These are phyloP conservation scores for Pelargonium fulgidum DNA, from an alignment of 441 rosid species.

Conservation along the genomic window DNA sequence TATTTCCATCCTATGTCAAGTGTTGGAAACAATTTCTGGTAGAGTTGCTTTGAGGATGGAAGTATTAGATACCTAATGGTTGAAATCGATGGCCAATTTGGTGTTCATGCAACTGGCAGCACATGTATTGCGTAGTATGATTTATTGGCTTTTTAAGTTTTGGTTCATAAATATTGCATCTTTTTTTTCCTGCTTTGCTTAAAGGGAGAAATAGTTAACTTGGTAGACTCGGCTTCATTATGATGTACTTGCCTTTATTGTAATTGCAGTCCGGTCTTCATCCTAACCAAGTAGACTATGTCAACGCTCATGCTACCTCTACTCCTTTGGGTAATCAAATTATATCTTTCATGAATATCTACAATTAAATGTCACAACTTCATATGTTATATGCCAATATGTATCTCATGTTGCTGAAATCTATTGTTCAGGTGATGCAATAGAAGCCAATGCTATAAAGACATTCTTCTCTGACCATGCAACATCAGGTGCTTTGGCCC, in stretches of 20 bases:
- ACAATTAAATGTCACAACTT: background rate
- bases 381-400: slow-evolving; percentile 5
- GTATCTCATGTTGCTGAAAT: slow-evolving; percentile 12
- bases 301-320: slow-evolving; percentile 94
- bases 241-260: slow-evolving; percentile 17
- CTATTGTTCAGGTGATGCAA: slow-evolving; percentile 57
- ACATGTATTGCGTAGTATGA: background rate
- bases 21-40: background rate
- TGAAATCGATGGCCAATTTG: slow-evolving; percentile 8
- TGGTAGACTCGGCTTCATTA: slow-evolving; percentile 2
- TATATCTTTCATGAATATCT: slow-evolving; percentile 19
- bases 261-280: slow-evolving; percentile 64
- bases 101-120: background rate
- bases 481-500: slow-evolving; percentile 65
- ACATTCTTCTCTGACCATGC: slow-evolving; percentile 66
- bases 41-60: background rate
- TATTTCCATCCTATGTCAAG: slow-evolving; percentile 9
- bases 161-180: background rate
- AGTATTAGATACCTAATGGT: slow-evolving; percentile 1
- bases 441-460: slow-evolving; percentile 78
- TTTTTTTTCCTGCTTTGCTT: background rate
- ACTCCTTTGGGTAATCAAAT: slow-evolving; percentile 66
- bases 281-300: slow-evolving; percentile 70
- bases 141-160: background rate
- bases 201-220: too few relatives aligned